Evolutionary conservation across 345 rosid species (phyloP).

Genomic region (Turritis glabra): DNA sequence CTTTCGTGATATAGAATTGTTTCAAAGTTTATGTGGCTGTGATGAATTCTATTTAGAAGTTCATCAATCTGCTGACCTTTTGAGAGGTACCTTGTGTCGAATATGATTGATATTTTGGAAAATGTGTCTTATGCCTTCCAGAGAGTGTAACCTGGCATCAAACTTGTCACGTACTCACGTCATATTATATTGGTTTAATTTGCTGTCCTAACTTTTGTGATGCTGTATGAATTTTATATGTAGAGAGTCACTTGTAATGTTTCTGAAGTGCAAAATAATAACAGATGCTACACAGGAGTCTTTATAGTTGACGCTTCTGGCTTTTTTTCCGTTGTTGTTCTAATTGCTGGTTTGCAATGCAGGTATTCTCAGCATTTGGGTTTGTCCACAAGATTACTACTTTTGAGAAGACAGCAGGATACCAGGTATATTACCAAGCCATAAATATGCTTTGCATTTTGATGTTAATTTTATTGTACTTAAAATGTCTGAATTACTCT

Average conservation of each 20-base stretch:
- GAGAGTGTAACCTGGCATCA: not conserved
- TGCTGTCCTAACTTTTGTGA: not conserved
- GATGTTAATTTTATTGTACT: slow-evolving; percentile 8
- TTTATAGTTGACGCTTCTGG: not conserved
- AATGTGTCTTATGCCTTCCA: slow-evolving; percentile 12
- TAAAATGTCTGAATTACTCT: slow-evolving; percentile 31
- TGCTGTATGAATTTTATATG: not conserved
- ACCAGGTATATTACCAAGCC: slow-evolving; percentile 59
- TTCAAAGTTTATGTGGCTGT: not conserved
- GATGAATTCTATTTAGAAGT: slow-evolving; percentile 8
- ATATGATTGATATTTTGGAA: slow-evolving; percentile 2
- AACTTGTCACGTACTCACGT: not conserved
- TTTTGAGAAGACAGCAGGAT: slow-evolving; percentile 98
- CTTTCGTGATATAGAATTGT: not conserved
- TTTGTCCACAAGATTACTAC: slow-evolving; percentile 97
- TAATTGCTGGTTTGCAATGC: slow-evolving; percentile 46
- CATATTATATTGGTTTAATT: slow-evolving; percentile 12
- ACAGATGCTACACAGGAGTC: not conserved
- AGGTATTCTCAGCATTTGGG: slow-evolving; percentile 99
- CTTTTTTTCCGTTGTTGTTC: slow-evolving; percentile 1
- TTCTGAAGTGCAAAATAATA: slow-evolving; percentile 5
- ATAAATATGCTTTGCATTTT: not conserved
- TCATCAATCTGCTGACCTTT: slow-evolving; percentile 12
- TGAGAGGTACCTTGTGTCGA: not conserved
- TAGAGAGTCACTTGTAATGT: not conserved